Evolutionary conservation across 2,329 filamentous ascomycete species (phyloP), one percentile per base, ranked within the genome.

Genomic region (Pseudovirgaria hyperparasitica): DNA sequence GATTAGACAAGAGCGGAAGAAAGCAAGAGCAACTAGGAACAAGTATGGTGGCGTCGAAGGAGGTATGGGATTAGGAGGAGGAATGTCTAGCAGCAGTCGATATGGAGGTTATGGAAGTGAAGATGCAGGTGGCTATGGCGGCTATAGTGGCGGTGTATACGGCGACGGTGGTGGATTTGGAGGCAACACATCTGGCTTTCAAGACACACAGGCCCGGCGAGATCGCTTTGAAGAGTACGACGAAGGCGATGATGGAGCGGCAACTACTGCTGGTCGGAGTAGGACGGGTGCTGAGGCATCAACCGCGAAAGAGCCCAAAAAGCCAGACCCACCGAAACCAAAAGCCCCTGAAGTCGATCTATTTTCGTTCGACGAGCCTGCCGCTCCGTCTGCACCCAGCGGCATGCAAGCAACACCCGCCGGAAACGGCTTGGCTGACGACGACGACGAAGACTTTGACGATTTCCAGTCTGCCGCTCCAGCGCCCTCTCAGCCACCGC

Each of bases 221-320:
- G 85, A 92, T 38, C 72, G 77, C 38, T 98, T 94, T 42, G 87
- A 96, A 42, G 90, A 94, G 55, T 98, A 98, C 46, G 86, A 98
- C 48, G 90, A 98, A 55, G 87, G 78, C 45, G 87, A 96, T 30
- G 90, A 93, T 44, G 82, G 68, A 21, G 64, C 67, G 25, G 58
- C 57, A 26, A 49, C 64, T 27, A 52, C 65, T 30, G 60, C 69
- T 32, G 59, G 62, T 18, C 62, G 62, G 39, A 59, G 65, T 42
- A 71, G 64, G 48, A 58, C 63, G 37, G 52, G 55, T 16, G 30
- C 48, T 9, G 30, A 45, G 29, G 39, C 50, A 30, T 43, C 44
- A 32, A 40, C 43, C 19, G 44, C 38, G 20, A 42, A 40, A 44
- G 58, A 63, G 38, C 54, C 59, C 23, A 80, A 79, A 56, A 77